Evolutionary conservation across 2,329 filamentous ascomycete species (phyloP), one percentile per base, ranked within the genome.

Genomic region (Verruconis gallopava): DNA sequence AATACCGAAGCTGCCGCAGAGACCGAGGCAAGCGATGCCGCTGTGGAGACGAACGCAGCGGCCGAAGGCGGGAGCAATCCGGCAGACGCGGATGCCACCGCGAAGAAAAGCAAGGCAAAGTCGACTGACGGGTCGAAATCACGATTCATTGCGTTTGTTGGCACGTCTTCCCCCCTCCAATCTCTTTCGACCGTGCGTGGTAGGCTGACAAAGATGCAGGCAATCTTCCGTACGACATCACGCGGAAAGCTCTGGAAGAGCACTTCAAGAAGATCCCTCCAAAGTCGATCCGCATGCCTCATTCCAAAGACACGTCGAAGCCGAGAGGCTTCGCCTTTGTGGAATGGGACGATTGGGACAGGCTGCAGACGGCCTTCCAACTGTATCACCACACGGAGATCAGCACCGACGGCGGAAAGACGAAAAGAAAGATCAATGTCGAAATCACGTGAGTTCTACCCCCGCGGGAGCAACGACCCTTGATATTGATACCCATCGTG

Each of bases 341-440:
- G 51, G 89, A 96, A 61, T 96, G 95, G 57, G 77, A 77, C 49
- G 73, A 77, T 50, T 93, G 79, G 63, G 82, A 88, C 62, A 77
- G 81, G 56, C 93, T 94, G 85, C 83, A 93, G 69, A 91, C 85
- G 21, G 93, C 85, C 56, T 70, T 96, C 46, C 84, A 88, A 61
- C 77, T 85, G 49, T 89, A 89, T 64, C 88, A 96, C 64, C 88
- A 95, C 64, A 81, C 77, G 46, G 71, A 72, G 48, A 93, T 95
- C 57, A 66, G 75, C 45, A 70, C 72, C 41, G 66, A 66, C 28
- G 66, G 65, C 53, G 66, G 57, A 68, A 78, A 61, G 65, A 68
- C 48, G 13, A 65, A 77, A 40, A 71, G 89, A 52, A 82, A 79
- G 62, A 93, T 96, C 54, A 95, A 94, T 57, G 83, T 95, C 19